Base-by-base conservation (phyloP, 495 filamentous ascomycete species). In the Chaetomidium leptoderma region DNA sequence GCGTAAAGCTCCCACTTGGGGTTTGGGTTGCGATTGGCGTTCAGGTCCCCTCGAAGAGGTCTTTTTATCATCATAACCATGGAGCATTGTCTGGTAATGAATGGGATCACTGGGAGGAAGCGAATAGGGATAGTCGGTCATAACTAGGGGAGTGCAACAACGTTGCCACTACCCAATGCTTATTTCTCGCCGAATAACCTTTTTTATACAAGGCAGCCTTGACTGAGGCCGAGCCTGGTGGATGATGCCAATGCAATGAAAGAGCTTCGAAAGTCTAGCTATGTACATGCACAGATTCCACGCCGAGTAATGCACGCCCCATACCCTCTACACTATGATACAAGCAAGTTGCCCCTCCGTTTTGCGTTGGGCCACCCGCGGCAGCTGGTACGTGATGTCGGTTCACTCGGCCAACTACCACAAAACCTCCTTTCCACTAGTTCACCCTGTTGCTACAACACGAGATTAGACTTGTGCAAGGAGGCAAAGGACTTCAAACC, bases 281-380 rank as follows among this genome's bases (percentile, higher is more conserved):
- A 57, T 40, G 40, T 44, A 55, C 26, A 42, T 42, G 24, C 50
- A 56, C 17, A 57, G 29, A 37, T 24, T 24, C 48, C 56, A 37
- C 58, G 57, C 63, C 63, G 40, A 47, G 27, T 57, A 58, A 63
- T 66, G 61, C 57, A 60, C 55, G 17, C 30, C 57, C 36, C 21
- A 21, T 29, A 36, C 43, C 40, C 52, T 49, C 60, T 66, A 66
- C 63, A 66, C 37, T 66, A 66, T 66, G 60, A 58, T 66, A 66
- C 63, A 66, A n/a, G n/a, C n/a, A n/a, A n/a, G 33, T 43, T 27
- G 42, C 11, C 37, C 27, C 17, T 13, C 24, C 33, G 27, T 16
- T 24, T 51, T 26, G 16, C 47, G 23, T 27, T 26, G 32, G 40
- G 19, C 21, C 40, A 14, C n/a, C n/a, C n/a, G n/a, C n/a, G n/a